A percentile compares a stretch with the other conserved stretches of the same genome.
These are phyloP conservation scores for Pochonia chlamydosporia DNA, from an alignment of 2,329 filamentous ascomycete species.

Conservation along the genomic window DNA sequence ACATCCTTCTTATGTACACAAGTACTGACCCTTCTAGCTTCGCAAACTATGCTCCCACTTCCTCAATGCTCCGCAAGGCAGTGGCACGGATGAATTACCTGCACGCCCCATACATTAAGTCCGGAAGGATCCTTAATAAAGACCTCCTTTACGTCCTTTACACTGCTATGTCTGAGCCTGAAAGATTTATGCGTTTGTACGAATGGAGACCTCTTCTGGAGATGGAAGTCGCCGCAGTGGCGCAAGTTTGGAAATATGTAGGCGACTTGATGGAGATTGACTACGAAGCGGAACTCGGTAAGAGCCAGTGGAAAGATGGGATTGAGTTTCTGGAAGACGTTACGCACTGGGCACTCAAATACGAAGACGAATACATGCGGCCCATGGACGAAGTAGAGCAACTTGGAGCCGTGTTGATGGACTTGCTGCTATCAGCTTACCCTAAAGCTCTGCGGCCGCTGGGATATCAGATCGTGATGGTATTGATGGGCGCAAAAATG, in stretches of 20 bases:
- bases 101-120: slow-evolving; percentile 28
- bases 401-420: slow-evolving; percentile 53
- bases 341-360: slow-evolving; percentile 41
- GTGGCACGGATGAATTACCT: slow-evolving; percentile 35
- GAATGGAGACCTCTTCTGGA: slow-evolving; percentile 67
- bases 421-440: slow-evolving; percentile 52
- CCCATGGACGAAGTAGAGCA: slow-evolving; percentile 43
- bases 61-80: slow-evolving; percentile 24
- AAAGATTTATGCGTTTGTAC: slow-evolving; percentile 55
- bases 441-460: slow-evolving; percentile 41
- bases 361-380: slow-evolving; percentile 56
- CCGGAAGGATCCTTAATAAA: slow-evolving; percentile 28
- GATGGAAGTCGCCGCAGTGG: slow-evolving; percentile 62
- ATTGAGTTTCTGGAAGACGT: slow-evolving; percentile 47
- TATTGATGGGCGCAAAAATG: slow-evolving; percentile 59
- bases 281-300: slow-evolving; percentile 33
- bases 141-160: slow-evolving; percentile 35
- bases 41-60: slow-evolving; percentile 21
- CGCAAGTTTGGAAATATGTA: slow-evolving; percentile 64
- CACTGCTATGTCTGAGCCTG: slow-evolving; percentile 61
- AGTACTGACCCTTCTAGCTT: slow-evolving; percentile 18
- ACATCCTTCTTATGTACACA: not conserved
- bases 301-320: slow-evolving; percentile 39
- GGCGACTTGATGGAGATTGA: slow-evolving; percentile 65
- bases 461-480: slow-evolving; percentile 45